phyloP scores from a whole-genome alignment of 306 rosid species.

The Fragaria nilgerrensis region DNA sequence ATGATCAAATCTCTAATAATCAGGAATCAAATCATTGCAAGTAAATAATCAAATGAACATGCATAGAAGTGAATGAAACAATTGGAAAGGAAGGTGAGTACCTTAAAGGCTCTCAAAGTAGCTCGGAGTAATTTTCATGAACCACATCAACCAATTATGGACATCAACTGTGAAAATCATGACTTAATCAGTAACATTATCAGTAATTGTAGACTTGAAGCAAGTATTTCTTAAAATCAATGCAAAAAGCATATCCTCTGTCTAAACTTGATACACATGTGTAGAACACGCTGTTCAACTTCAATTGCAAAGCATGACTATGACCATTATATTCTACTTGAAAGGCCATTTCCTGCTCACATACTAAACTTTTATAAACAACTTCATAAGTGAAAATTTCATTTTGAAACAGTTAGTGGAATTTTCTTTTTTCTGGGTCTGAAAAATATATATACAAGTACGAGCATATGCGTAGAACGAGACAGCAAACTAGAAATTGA shows the following conservation, averaged over 20 bases:
- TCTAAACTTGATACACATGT: not conserved
- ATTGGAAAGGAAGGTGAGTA: not conserved
- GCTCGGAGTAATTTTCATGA: not conserved
- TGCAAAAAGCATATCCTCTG: not conserved
- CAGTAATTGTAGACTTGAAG: not conserved
- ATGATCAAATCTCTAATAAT: not conserved
- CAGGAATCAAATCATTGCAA: not conserved
- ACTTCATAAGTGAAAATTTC: not conserved
- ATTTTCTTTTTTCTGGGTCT: not conserved
- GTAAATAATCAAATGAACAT: not conserved
- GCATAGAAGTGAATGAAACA: not conserved
- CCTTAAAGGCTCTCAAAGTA: not conserved
- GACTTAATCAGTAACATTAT: not conserved
- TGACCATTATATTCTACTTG: not conserved
- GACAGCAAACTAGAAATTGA: not conserved
- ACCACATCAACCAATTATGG: not conserved
- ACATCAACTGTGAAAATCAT: not conserved
- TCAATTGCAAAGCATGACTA: not conserved
- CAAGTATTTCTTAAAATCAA: not conserved
- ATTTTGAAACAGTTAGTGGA: not conserved
- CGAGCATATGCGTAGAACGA: not conserved
- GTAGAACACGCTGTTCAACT: not conserved
- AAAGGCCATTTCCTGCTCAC: not conserved
- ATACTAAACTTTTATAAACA: not conserved
- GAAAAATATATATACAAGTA: not conserved